These are phyloP conservation scores for Setaria viridis DNA, from an alignment of 202 grass and related monocot species.

Conservation along the genomic window DNA sequence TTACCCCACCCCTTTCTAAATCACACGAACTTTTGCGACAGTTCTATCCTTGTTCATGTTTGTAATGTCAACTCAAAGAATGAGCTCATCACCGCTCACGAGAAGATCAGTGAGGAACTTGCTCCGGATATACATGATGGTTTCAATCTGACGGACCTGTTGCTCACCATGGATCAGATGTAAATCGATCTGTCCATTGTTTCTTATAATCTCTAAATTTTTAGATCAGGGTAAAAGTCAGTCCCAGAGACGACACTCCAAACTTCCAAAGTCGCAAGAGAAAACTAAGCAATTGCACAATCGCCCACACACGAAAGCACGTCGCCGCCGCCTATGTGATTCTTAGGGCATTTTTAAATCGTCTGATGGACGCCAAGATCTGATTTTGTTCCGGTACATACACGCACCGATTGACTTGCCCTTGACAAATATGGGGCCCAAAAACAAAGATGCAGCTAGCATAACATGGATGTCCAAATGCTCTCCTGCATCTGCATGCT, in stretches of 20 bases:
- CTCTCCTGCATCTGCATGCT: background rate
- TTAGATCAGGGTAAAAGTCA: background rate
- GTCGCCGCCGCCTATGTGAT: conserved; percentile 17
- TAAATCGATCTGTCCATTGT: too few relatives aligned
- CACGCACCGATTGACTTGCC: conserved; percentile 5
- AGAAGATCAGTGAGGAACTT: background rate
- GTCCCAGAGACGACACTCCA: background rate
- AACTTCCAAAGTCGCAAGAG: too few relatives aligned
- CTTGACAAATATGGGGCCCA: conserved; percentile 11
- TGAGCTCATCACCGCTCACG: background rate
- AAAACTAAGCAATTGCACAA: background rate
- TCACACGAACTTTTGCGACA: conserved; percentile 18
- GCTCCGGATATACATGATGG: too few relatives aligned
- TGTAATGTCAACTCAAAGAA: conserved; percentile 23
- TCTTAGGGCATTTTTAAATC: conserved; percentile 7
- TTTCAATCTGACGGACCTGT: too few relatives aligned
- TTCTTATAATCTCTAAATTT: too few relatives aligned
- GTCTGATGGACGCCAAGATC: conserved; percentile 18
- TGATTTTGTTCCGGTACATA: background rate
- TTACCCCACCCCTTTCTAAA: conserved; percentile 25
- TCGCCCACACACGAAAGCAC: background rate
- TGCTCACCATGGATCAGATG: too few relatives aligned
- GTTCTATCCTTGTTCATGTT: conserved; percentile 25
- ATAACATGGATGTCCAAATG: background rate
- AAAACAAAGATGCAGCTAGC: background rate